Evolutionary conservation across 768 basidiomycete species (phyloP).

Genomic region (Xanthoconium purpureum): DNA sequence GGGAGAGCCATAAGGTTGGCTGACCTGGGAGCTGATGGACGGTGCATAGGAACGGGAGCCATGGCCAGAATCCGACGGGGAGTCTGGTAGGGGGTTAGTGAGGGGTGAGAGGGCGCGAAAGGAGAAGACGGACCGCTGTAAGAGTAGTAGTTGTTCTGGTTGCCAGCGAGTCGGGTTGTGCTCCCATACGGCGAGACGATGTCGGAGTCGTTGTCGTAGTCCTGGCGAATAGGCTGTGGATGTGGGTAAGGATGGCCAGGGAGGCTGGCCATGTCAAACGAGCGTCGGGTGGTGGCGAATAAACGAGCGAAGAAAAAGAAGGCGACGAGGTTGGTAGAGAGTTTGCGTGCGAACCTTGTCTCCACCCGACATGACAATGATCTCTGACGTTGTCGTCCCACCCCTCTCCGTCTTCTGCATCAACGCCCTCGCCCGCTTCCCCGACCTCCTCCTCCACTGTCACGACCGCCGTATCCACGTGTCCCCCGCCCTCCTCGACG

Average conservation of each 20-base stretch:
- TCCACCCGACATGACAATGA: not conserved
- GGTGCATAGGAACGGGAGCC: constrained; percentile 47
- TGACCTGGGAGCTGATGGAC: constrained; percentile 60
- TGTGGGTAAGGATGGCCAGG: constrained; percentile 37
- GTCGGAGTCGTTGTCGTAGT: constrained; percentile 50
- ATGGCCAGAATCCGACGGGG: constrained; percentile 32
- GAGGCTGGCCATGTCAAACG: constrained; percentile 36
- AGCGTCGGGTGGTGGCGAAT: constrained; percentile 15
- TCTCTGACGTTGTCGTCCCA: constrained; percentile 39
- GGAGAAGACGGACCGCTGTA: constrained; percentile 18
- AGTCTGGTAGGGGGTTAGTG: constrained; percentile 9
- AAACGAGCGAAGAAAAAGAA: not conserved
- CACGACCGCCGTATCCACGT: constrained; percentile 35
- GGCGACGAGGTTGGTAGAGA: constrained; percentile 18
- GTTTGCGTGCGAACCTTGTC: constrained; percentile 18
- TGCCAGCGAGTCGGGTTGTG: constrained; percentile 52
- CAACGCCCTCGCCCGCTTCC: constrained; percentile 37
- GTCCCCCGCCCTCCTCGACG: constrained; percentile 43
- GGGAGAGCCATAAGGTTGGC: constrained; percentile 55
- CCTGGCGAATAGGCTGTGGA: constrained; percentile 34
- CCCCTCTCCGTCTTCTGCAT: constrained; percentile 56
- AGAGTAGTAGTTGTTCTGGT: constrained; percentile 30
- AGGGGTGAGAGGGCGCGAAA: not conserved
- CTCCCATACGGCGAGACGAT: constrained; percentile 56
- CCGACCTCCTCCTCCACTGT: constrained; percentile 41